Conservation (phyloP, 495 filamentous ascomycete species). For the Bryoglossum gracile region DNA sequence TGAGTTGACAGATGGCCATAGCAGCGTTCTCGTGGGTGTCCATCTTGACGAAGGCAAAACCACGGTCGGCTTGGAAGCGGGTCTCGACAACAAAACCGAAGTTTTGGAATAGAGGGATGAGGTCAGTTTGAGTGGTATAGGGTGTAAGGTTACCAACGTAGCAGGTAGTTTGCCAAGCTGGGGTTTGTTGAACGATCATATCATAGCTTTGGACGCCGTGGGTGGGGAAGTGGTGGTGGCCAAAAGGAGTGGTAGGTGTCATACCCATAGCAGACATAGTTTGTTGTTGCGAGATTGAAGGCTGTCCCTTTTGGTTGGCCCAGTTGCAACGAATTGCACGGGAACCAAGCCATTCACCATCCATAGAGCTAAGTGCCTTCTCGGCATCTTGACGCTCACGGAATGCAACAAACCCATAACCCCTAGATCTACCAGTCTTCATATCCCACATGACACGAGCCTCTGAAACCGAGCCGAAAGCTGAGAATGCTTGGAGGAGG, state of each 20-base stretch:
- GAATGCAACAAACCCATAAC: conserved; percentile 98
- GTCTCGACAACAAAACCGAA: conserved; percentile 97
- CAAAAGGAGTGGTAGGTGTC: conserved; percentile 93
- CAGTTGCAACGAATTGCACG: conserved; percentile 99
- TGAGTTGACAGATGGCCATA: conserved; percentile 96
- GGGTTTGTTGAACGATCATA: conserved; percentile 96
- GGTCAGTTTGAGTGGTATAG: conserved; percentile 92
- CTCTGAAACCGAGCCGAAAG: conserved; percentile 96
- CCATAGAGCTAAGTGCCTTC: conserved; percentile 94
- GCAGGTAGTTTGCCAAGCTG: conserved; percentile 96
- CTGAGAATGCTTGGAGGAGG: conserved; percentile 88
- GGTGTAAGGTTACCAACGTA: conserved; percentile 98
- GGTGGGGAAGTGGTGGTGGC: conserved; percentile 96
- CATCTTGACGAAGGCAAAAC: conserved; percentile 99
- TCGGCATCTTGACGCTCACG: conserved; percentile 90
- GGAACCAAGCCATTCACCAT: conserved; percentile 98
- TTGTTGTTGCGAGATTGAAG: conserved; percentile 94
- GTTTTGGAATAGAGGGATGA: conserved; percentile 95
- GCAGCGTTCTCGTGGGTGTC: conserved; percentile 96
- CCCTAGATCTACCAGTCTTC: conserved; percentile 97
- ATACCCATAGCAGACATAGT: conserved; percentile 97
- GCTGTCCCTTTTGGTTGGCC: conserved; percentile 99
- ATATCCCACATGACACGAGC: conserved; percentile 99
- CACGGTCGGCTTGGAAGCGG: conserved; percentile 94
- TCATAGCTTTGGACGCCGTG: conserved; percentile 96